Base-by-base conservation (phyloP, 495 filamentous ascomycete species). In the Penicillium crystallinum region DNA sequence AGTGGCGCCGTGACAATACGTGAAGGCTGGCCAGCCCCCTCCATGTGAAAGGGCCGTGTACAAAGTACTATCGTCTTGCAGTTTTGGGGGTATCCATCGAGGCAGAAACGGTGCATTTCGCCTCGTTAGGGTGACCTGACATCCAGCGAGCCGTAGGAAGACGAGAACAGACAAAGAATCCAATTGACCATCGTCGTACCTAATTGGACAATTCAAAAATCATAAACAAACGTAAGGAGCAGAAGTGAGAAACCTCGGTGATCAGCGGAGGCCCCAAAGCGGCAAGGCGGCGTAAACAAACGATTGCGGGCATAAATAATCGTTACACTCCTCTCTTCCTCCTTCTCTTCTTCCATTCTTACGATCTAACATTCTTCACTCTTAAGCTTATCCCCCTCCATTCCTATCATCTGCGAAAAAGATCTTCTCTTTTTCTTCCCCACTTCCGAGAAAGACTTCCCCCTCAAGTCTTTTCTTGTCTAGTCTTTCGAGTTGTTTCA, bases 401-500 rank as follows among this genome's bases (percentile, higher is more conserved):
- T 50, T 50, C 48, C 48, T 34, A 42, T 31, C 38, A 39, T 49
- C 31, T 46, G 15, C 6, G 18, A 37, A 50, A 41, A 41, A 18
- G 46, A 58, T 62, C 59, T 63, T 52, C 52, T 54, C 30, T 57
- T 46, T 53, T 46, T 39, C 52, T 45, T 50, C 38, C 30, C 46
- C 46, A 53, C 34, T 48, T 41, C 43, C 66, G 64, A 72, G 67
- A 72, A 75, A 77, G 71, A 74, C 68, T 73, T 70, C 56, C 61
- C 64, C 64, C 61, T 47, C 54, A 61, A 76, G 74, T 77, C 72
- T 89, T 88, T 91, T 92, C 89, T 91, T 90, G 85, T 90, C 84
- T 88, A 83, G 85, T 85, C 90, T 90, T 92, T 88, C 89, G 82
- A 76, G 77, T 82, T 82, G 81, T 81, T 77, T 65, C 59, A 60